Conservation (phyloP, 2,329 filamentous ascomycete species). For the Macrophomina pseudophaseolina region DNA sequence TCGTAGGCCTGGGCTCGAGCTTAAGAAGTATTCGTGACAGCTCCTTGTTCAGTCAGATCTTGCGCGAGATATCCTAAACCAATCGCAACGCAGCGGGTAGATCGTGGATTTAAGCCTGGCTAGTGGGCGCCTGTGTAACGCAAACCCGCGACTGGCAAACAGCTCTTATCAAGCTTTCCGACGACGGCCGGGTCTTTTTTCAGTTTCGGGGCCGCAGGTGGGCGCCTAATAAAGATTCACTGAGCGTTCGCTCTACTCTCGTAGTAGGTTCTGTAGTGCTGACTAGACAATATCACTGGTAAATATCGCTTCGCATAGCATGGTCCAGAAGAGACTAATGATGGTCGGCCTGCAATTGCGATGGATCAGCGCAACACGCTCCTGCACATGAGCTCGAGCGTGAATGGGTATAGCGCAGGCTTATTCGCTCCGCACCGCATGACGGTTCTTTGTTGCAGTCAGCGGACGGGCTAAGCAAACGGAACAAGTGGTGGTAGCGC, state of each 20-base stretch:
- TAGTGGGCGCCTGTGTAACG: constrained; percentile 8
- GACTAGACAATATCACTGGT: neutral
- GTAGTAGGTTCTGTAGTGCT: neutral
- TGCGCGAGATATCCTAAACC: constrained; percentile 6
- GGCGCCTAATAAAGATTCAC: neutral
- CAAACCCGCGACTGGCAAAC: neutral
- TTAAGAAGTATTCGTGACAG: neutral
- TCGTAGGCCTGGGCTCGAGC: neutral
- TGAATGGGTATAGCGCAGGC: neutral
- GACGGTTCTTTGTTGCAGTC: neutral
- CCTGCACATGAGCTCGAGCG: neutral
- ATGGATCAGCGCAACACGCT: neutral
- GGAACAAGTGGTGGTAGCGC: constrained; percentile 3
- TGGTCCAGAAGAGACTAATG: neutral
- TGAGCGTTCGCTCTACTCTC: neutral
- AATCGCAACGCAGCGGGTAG: constrained; percentile 12
- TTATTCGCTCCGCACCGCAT: neutral
- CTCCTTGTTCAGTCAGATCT: constrained; percentile 1
- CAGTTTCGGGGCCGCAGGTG: neutral
- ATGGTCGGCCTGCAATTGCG: neutral
- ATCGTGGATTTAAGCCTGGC: constrained; percentile 9
- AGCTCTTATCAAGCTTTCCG: constrained; percentile 3
- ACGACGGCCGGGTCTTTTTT: neutral
- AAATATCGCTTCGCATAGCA: neutral
- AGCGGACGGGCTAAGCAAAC: constrained; percentile 2